Percentiles rank a stretch among this genome's conserved stretches.
Evolutionary conservation across 495 filamentous ascomycete species (phyloP).

Genomic region (Neurospora sp.): DNA sequence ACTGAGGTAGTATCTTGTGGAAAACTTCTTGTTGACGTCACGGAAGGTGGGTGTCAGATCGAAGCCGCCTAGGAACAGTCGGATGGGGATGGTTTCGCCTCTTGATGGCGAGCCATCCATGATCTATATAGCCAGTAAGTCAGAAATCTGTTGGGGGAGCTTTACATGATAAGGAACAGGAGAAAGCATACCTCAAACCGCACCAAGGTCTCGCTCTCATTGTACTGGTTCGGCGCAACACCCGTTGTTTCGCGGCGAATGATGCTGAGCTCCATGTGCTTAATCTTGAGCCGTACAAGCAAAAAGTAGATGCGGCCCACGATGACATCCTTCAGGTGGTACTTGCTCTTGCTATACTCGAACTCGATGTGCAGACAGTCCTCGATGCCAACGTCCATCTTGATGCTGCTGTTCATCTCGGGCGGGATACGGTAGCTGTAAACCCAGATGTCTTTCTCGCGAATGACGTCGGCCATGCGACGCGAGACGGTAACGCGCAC

Average conservation of each 20-base stretch:
- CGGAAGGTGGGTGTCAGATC: slow-evolving; percentile 97
- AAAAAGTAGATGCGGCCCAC: slow-evolving; percentile 99
- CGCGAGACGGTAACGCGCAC: slow-evolving; percentile 92
- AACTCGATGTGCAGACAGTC: slow-evolving; percentile 99
- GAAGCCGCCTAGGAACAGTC: slow-evolving; percentile 95
- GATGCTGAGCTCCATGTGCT: slow-evolving; percentile 99
- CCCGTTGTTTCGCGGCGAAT: slow-evolving; percentile 96
- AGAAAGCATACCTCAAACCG: slow-evolving; percentile 71
- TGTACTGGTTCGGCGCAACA: slow-evolving; percentile 99
- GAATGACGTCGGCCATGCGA: slow-evolving; percentile 93
- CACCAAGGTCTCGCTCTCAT: slow-evolving; percentile 97
- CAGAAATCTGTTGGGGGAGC: slow-evolving; percentile 1
- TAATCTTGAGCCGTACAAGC: slow-evolving; percentile 96
- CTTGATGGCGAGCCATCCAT: slow-evolving; percentile 97
- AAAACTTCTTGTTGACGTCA: slow-evolving; percentile 99
- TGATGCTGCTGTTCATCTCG: slow-evolving; percentile 95
- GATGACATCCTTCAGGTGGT: slow-evolving; percentile 98
- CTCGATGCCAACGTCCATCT: slow-evolving; percentile 99
- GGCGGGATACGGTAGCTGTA: slow-evolving; percentile 98
- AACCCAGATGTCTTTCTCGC: slow-evolving; percentile 99
- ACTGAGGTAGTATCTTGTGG: slow-evolving; percentile 94
- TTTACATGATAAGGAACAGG: not conserved
- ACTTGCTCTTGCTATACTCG: slow-evolving; percentile 98
- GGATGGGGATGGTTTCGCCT: slow-evolving; percentile 97
- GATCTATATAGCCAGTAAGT: slow-evolving; percentile 47